Base-by-base conservation (phyloP, 1,284 basidiomycete genomes). In the Trametes sp. region DNA sequence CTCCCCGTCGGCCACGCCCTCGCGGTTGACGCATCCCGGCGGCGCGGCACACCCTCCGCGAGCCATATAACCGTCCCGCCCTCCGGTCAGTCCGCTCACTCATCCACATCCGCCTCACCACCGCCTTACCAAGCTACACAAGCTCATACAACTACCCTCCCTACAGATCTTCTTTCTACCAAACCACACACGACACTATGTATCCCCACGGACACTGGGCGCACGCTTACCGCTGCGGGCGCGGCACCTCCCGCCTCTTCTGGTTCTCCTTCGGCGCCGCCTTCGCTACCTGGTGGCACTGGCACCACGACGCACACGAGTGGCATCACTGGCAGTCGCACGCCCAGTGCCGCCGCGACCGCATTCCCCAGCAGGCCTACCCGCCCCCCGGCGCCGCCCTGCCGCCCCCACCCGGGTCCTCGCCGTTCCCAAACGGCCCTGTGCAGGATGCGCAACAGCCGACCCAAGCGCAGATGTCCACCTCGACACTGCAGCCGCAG, bases 251-350 rank as follows among this genome's bases (percentile, higher is more conserved):
- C 31, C 87, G 89, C 64, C 49, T 88, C 61, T 49, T 91, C 71
- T 91, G 89, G 89, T 89, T 90, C 78, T 16, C 81, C 65, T 29
- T 90, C 64, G 89, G 89, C 59, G 88, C 85, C 5, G 78, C 76
- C 2, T 72, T 79, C 44, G 84, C 87, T 2, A 79, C 82, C 7
- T 79, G 76, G 69, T 89, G 80, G 80, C 76, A 74, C 38, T 66
- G 74, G 41, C 69, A 74, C 42, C 64, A 69, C 56, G 46, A 64
- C 48, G 66, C 33, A 66, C 59, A 59, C 42, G 67, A 56, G 31
- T 70, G 65, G 65, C 48, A 55, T 28, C 19, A 44, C 19, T 21
- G 31, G 38, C 16, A 57, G 8, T 53, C 46, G 21, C 61, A 55
- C 44, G 59, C 63, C 49, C 48, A 49, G 16, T 74, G 71, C 62